Conservation (phyloP, 208 protist genomes). For the Spongospora subterranea region DNA sequence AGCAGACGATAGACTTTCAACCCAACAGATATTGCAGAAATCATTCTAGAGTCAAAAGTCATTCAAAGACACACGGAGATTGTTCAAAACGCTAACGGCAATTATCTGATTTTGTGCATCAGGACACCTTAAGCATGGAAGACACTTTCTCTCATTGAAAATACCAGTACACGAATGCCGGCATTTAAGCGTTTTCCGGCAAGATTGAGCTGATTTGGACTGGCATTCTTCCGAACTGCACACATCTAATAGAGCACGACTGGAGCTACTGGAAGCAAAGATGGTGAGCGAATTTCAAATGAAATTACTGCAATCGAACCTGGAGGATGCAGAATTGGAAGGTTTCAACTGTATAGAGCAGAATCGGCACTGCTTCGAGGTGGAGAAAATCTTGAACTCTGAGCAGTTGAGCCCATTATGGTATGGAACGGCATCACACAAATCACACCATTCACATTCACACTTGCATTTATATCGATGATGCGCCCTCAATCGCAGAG, state of each 20-base stretch:
- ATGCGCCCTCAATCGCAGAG: background rate
- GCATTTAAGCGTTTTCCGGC: background rate
- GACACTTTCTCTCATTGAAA: background rate
- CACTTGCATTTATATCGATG: background rate
- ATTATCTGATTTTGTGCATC: background rate
- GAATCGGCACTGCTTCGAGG: background rate
- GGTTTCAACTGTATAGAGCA: too few relatives aligned
- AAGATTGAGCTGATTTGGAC: background rate
- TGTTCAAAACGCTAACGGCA: background rate
- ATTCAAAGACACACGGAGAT: background rate
- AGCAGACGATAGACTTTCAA: slow-evolving; percentile 67
- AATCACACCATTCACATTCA: background rate
- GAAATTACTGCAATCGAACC: too few relatives aligned
- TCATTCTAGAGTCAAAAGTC: slow-evolving; percentile 58
- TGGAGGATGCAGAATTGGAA: too few relatives aligned
- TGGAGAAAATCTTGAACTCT: background rate
- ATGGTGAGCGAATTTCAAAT: too few relatives aligned
- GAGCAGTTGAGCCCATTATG: background rate
- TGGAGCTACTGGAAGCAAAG: background rate
- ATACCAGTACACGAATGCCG: background rate
- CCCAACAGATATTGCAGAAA: slow-evolving; percentile 78
- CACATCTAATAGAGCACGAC: background rate
- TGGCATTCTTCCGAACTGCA: background rate
- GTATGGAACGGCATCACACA: background rate
- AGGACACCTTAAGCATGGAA: background rate